Evolutionary conservation across 2,329 filamentous ascomycete genomes (phyloP).

Genomic region (Xylaria sp.): DNA sequence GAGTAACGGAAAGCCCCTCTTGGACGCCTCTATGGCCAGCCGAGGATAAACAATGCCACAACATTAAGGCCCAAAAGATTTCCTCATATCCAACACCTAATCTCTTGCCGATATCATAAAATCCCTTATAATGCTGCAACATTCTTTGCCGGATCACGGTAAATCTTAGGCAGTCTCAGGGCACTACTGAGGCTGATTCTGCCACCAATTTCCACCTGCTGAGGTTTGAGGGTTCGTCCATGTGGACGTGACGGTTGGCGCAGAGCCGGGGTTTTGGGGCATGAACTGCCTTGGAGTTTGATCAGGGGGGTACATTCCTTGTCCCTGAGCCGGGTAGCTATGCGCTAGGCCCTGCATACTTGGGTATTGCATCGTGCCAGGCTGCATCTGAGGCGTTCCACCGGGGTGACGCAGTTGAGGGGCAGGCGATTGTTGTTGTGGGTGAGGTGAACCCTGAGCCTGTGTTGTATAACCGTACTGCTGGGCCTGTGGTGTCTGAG

Average conservation of each 20-base stretch:
- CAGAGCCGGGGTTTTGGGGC: constrained; percentile 62
- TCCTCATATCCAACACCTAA: neutral
- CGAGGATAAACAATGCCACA: constrained; percentile 15
- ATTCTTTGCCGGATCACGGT: neutral
- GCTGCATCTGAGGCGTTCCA: constrained; percentile 60
- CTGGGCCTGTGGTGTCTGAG: constrained; percentile 67
- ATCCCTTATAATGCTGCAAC: no score
- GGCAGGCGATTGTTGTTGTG: constrained; percentile 61
- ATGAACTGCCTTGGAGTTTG: constrained; percentile 71
- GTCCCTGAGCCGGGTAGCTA: constrained; percentile 59
- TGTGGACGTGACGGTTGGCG: constrained; percentile 56
- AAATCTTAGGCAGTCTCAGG: neutral
- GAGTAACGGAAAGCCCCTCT: constrained; percentile 16
- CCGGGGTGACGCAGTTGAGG: constrained; percentile 65
- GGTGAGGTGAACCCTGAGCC: constrained; percentile 55
- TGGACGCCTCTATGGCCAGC: constrained; percentile 26
- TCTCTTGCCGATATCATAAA: neutral
- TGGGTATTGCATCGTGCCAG: constrained; percentile 63
- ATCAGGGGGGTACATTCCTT: constrained; percentile 65
- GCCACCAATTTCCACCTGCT: constrained; percentile 62
- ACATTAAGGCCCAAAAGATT: constrained; percentile 7
- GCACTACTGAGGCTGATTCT: constrained; percentile 54
- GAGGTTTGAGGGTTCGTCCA: constrained; percentile 68
- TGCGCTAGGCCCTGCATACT: constrained; percentile 67
- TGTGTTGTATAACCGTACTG: constrained; percentile 61